Base-by-base conservation (phyloP, 352 stramenopile genomes). In the Pythium periplocum region DNA sequence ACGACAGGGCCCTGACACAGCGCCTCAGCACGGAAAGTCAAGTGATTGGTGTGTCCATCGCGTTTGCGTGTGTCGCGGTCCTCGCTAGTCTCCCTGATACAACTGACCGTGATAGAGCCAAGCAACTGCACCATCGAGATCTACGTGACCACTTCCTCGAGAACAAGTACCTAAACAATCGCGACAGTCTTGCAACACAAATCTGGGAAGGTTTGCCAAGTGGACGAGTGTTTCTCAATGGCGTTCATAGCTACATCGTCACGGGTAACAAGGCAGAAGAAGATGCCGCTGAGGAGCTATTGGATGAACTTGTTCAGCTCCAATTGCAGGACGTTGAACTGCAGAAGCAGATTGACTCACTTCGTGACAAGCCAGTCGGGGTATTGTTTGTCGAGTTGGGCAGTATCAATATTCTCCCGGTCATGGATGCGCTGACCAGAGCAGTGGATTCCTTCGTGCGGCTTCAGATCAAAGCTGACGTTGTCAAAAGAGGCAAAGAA, bases 151-250 rank as follows among this genome's bases (percentile, higher is more conserved):
- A 61, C 17, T 79, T 78, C 34, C 59, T 92, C 1, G 65, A 75
- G 45, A 68, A 75, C 63, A 86, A 83, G 60, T 90, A 85, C 51
- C 58, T 92, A 12, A 64, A 74, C 34, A 71, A 75, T 44, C 51
- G 83, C 46, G 66, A 85, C 46, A 55, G 51, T 38, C 51, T 70
- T n/a, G 9, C 62, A 4, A 57, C 72, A 32, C 42, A 45, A 0
- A 48, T 77, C 30, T 68, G 63, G 35, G 61, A 69, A 2, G 43
- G 52, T 2, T 57, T 86, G 4, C 62, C 75, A 26, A 30, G 46
- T 0, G 82, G 82, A 2, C 76, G 66, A 33, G 71, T 90, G 1
- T 90, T 87, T 49, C 74, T 89, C 57, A 90, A 90, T 40, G 82
- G 82, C 34, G 70, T 92, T 0, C 75, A 78, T 8, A 55, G 64